Evolutionary conservation across 2,329 filamentous ascomycete species (phyloP).

Genomic region (Talaromyces amestolkiae): DNA sequence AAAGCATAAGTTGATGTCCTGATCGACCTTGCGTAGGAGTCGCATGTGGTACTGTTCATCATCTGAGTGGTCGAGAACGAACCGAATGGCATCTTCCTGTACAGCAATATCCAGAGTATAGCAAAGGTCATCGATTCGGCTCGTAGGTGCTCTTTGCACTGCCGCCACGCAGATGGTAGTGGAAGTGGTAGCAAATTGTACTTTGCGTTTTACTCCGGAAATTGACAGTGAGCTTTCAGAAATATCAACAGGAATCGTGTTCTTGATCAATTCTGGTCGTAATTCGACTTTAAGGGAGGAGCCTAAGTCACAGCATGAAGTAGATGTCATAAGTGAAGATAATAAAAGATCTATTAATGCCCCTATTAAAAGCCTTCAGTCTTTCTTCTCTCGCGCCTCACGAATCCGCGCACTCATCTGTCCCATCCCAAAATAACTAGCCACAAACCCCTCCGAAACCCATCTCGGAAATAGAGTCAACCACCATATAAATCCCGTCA

Average conservation of each 20-base stretch:
- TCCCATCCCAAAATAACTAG: background rate
- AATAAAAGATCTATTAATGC: no score
- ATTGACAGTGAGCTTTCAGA: background rate
- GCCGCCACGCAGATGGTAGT: background rate
- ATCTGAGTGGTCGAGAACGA: background rate
- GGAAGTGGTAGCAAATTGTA: slow-evolving; percentile 3
- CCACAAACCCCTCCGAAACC: background rate
- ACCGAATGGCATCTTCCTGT: background rate
- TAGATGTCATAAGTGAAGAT: no score
- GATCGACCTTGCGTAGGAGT: background rate
- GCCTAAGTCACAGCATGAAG: no score
- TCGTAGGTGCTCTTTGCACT: background rate
- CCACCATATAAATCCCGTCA: background rate
- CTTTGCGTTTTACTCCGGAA: background rate
- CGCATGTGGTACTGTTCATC: background rate
- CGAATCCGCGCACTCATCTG: background rate
- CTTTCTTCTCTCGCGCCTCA: background rate
- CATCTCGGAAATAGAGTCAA: background rate
- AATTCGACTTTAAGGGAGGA: background rate
- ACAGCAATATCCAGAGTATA: background rate
- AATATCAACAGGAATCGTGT: background rate
- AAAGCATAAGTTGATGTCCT: background rate
- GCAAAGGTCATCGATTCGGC: background rate
- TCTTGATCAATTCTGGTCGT: background rate
- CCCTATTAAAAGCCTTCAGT: background rate